A percentile compares a stretch with the other conserved stretches of the same genome.
phyloP scores from a whole-genome alignment of 2,329 filamentous ascomycete species.

The Diplodia intermedia region DNA sequence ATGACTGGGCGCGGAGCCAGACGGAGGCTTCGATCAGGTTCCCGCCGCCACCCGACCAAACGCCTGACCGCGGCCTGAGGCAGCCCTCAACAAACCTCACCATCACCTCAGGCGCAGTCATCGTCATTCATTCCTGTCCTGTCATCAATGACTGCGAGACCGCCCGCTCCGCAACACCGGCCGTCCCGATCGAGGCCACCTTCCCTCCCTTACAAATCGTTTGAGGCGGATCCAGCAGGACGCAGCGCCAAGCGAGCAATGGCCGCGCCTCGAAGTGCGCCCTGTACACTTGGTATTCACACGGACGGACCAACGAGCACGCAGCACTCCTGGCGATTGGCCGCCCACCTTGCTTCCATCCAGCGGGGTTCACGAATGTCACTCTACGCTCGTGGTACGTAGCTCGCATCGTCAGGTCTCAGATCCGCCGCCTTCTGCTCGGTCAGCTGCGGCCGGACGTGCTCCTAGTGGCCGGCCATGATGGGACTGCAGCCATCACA shows the following conservation, averaged over 20 bases:
- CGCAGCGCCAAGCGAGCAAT: conserved; percentile 9
- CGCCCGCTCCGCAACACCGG: neutral
- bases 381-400: conserved; percentile 25
- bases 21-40: conserved; percentile 11
- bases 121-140: neutral
- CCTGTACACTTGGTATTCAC: neutral
- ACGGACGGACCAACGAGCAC: conserved; percentile 10
- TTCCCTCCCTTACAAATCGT: conserved; percentile 11
- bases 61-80: conserved; percentile 25
- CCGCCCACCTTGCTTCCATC: neutral
- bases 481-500: neutral
- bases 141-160: neutral
- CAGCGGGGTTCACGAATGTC: conserved; percentile 21
- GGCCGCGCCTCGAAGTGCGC: conserved; percentile 11
- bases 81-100: conserved; percentile 12
- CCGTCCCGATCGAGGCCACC: neutral
- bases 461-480: neutral
- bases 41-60: conserved; percentile 25
- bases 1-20: conserved; percentile 18
- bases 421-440: conserved; percentile 5
- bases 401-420: conserved; percentile 19
- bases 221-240: neutral
- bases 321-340: conserved; percentile 7
- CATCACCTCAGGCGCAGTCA: conserved; percentile 13
- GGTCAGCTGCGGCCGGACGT: conserved; percentile 9